phyloP scores from a whole-genome alignment of 768 basidiomycete genomes.

The Phanerochaete carnosa region DNA sequence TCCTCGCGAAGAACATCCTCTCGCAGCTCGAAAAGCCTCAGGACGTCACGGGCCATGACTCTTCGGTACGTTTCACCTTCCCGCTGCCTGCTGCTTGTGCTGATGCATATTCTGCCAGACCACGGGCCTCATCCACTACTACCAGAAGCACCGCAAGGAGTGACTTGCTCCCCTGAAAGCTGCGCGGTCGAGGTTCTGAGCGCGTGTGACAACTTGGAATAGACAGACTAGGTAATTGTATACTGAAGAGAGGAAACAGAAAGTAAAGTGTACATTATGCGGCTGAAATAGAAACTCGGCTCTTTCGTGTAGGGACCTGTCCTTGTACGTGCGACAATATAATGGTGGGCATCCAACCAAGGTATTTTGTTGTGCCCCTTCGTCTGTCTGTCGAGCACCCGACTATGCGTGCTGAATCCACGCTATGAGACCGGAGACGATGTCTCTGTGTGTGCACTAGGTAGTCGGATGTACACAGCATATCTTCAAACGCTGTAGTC shows the following conservation, averaged over 20 bases:
- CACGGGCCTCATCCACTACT: conserved; percentile 95
- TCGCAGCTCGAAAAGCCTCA: conserved; percentile 77
- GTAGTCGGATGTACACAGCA: no score
- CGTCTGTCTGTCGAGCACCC: no score
- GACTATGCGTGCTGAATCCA: no score
- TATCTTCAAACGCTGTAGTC: no score
- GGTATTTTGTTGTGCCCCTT: no score
- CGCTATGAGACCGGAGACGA: no score
- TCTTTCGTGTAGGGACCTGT: no score
- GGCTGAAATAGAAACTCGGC: neutral
- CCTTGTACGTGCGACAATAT: no score
- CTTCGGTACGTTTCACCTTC: conserved; percentile 47
- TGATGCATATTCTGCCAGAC: conserved; percentile 49
- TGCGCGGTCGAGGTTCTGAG: neutral
- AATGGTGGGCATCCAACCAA: no score
- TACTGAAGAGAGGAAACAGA: neutral
- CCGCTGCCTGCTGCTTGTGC: neutral
- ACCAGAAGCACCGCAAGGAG: conserved; percentile 85
- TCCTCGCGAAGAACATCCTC: conserved; percentile 94
- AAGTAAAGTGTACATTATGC: neutral
- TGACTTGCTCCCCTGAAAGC: conserved; percentile 24
- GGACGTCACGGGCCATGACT: conserved; percentile 86
- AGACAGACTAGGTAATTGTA: neutral
- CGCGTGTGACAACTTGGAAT: neutral
- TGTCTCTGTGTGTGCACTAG: no score